Evolutionary conservation across 345 rosid genomes (phyloP).

Genomic region (Salix arbutifolia): DNA sequence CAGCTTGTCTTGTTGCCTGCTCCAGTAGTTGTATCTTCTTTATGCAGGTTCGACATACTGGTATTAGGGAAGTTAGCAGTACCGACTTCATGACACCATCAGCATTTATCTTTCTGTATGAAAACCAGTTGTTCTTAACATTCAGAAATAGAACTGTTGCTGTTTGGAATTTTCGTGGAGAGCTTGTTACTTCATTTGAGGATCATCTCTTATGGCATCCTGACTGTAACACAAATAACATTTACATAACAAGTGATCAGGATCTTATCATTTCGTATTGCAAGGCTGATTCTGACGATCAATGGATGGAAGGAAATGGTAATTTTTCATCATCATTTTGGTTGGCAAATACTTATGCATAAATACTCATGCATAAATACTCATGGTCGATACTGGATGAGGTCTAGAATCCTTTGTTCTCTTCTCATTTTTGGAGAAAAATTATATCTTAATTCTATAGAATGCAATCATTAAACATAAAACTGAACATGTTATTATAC

Average conservation of each 20-base stretch:
- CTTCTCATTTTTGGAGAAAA: neutral
- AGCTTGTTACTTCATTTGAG: slow-evolving; percentile 95
- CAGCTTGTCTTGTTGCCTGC: neutral
- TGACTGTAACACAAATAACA: slow-evolving; percentile 93
- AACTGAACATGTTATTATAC: neutral
- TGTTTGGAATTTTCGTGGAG: slow-evolving; percentile 96
- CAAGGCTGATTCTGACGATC: slow-evolving; percentile 90
- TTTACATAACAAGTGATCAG: slow-evolving; percentile 94
- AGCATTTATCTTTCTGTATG: slow-evolving; percentile 88
- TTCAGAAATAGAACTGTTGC: slow-evolving; percentile 82
- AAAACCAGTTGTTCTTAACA: slow-evolving; percentile 89
- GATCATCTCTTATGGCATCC: slow-evolving; percentile 97
- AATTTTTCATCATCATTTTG: slow-evolving; percentile 15
- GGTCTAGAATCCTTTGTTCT: neutral
- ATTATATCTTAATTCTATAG: neutral
- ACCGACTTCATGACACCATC: slow-evolving; percentile 91
- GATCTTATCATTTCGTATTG: slow-evolving; percentile 97
- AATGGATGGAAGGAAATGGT: slow-evolving; percentile 89
- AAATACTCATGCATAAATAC: neutral
- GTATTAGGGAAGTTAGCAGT: slow-evolving; percentile 75
- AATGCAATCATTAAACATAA: neutral
- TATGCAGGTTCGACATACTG: slow-evolving; percentile 69
- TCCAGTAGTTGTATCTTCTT: neutral
- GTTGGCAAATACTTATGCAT: neutral
- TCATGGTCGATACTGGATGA: neutral